Evolutionary conservation across 495 filamentous ascomycete genomes (phyloP).

Genomic region (Penicillium angulare): DNA sequence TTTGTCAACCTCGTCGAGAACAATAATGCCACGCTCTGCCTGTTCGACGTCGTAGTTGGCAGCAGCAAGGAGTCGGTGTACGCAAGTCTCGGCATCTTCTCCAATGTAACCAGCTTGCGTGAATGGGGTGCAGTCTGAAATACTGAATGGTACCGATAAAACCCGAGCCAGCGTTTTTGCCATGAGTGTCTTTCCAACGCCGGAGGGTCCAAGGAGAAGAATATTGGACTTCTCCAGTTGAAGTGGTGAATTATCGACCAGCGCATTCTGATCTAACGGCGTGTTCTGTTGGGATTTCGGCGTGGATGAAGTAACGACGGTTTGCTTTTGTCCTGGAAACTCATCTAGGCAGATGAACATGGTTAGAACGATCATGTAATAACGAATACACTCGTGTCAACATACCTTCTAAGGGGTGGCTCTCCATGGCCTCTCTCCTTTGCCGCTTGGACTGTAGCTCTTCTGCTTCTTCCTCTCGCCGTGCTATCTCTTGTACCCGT

Average conservation of each 20-base stretch:
- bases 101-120: slow-evolving; percentile 98
- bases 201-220: slow-evolving; percentile 87
- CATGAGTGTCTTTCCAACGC: slow-evolving; percentile 96
- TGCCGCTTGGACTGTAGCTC: slow-evolving; percentile 53
- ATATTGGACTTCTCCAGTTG: slow-evolving; percentile 96
- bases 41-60: slow-evolving; percentile 85
- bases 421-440: slow-evolving; percentile 47
- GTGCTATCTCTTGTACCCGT: slow-evolving; percentile 70
- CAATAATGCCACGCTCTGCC: slow-evolving; percentile 89
- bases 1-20: slow-evolving; percentile 96
- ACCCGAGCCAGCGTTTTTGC: slow-evolving; percentile 75
- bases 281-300: slow-evolving; percentile 25
- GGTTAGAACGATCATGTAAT: neutral
- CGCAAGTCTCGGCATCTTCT: slow-evolving; percentile 90
- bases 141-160: slow-evolving; percentile 92
- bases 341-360: slow-evolving; percentile 59
- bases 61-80: slow-evolving; percentile 84
- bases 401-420: slow-evolving; percentile 58
- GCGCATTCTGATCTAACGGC: slow-evolving; percentile 30
- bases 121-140: slow-evolving; percentile 95
- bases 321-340: slow-evolving; percentile 69
- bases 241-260: slow-evolving; percentile 59
- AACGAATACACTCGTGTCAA: neutral
- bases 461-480: slow-evolving; percentile 76
- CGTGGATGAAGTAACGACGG: slow-evolving; percentile 39